A percentile compares a stretch with the other conserved stretches of the same genome.
Evolutionary conservation across 2,329 filamentous ascomycete species (phyloP).

Genomic region (Hypocrella siamensis): DNA sequence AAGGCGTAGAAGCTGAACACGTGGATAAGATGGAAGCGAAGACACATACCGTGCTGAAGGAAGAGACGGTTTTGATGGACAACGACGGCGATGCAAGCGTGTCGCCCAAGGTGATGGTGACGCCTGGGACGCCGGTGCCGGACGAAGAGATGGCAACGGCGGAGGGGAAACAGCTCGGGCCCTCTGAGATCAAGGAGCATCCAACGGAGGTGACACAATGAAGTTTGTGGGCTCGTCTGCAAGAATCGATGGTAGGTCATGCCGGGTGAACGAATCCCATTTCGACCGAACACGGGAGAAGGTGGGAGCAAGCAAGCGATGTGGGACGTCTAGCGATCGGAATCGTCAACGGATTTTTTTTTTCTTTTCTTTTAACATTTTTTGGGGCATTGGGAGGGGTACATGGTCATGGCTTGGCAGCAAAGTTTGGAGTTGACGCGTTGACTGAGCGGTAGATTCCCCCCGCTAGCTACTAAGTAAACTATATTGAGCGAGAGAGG

Average conservation of each 20-base stretch:
- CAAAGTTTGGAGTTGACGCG: background rate
- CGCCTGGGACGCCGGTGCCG: conserved; percentile 25
- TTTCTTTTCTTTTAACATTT: background rate
- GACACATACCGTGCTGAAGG: background rate
- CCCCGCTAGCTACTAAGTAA: no score
- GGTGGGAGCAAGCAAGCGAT: background rate
- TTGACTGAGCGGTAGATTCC: background rate
- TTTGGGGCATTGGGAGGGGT: background rate
- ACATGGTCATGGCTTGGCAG: background rate
- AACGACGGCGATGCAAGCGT: background rate
- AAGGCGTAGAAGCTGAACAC: conserved; percentile 16
- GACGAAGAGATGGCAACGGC: conserved; percentile 14
- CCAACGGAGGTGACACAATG: conserved; percentile 18
- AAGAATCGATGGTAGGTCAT: no score
- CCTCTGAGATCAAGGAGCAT: conserved; percentile 19
- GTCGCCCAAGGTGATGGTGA: conserved; percentile 4
- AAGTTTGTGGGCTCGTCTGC: background rate
- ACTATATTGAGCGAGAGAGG: no score
- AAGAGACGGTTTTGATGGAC: conserved; percentile 4
- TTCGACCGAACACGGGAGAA: background rate
- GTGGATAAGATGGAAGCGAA: conserved; percentile 9
- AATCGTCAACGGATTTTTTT: background rate
- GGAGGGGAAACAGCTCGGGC: conserved; percentile 28
- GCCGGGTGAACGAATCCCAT: background rate
- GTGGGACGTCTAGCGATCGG: background rate